Base-by-base conservation (phyloP, 768 basidiomycete species). In the Boletus huronensis region DNA sequence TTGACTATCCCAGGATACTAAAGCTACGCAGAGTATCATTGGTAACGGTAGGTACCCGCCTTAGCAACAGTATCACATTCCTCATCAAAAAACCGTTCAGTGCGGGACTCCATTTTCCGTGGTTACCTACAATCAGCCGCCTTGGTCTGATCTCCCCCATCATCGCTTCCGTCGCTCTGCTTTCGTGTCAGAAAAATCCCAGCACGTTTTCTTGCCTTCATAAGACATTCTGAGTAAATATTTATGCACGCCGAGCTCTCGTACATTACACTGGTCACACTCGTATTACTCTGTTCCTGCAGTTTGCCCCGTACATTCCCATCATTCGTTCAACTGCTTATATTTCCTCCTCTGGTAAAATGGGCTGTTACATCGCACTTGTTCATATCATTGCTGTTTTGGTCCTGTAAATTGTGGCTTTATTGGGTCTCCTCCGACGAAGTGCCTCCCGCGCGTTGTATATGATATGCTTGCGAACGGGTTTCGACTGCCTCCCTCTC, bases 21-120 rank as follows among this genome's bases (percentile, higher is more conserved):
- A 87, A 70, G 80, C 90, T 5, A 93, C 90, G 0, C 89, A 90
- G 61, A 79, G 83, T 50, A 89, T 93, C 54, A 92, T 93, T 65
- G 82, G 83, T 58, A 90, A 89, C 60, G 89, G 89, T 89, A 60
- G 29, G 81, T 70, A 28, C 26, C 54, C 34, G 14, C 5, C 45
- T 35, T 44, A 4, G 11, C 25, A 26, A 23, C 34, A 32, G 14
- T 52, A 46, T 38, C 42, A 23, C 36, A 35, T 47, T 26, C 31
- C 50, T 57, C 19, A 57, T 42, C 50, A 63, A 44, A 59, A 54
- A 21, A 28, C 7, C 16, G 32, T 61, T 31, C 40, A 87, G 85
- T 87, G 8, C 83, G 84, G 26, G 86, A 88, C 63, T 87, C 86
- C 34, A 87, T 88, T 55, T 87, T 88, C 76, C 77, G 86, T 64